Evolutionary conservation across 768 basidiomycete species (phyloP), one percentile per base, ranked within the genome.

Genomic region (Dictyophora rubrovolvata): DNA sequence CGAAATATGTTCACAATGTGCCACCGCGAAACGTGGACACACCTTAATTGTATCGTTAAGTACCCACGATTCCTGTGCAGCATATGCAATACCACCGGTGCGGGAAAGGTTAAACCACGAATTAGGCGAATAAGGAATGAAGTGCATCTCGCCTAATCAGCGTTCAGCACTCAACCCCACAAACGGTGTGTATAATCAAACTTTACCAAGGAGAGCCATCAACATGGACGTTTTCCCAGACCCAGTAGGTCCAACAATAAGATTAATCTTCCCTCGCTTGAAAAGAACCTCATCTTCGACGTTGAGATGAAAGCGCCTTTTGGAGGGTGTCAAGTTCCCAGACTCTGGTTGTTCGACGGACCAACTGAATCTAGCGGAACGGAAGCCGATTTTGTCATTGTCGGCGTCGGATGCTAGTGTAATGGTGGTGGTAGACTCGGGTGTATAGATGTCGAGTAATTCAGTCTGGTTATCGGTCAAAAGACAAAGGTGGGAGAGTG

Each of bases 61-160:
- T 1, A 91, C 83, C 89, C 89, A 94, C 4, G 86, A 83, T 66
- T 91, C 88, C 67, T 94, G 90, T 2, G 86, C 85, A 6, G 86
- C 86, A 67, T 88, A 91, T 1, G 88, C 83, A 42, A 93, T 77
- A 5, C 89, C 88, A 0, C 76, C 76, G 2, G 71, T 72, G 2
- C 87, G 74, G 22, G 89, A 89, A 6, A 92, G 77, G 61, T 80
- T 82, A 69, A 78, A 87, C 78, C 80, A 86, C 0, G 86, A 82
- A 48, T 79, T 76, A 0, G 78, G 73, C 9, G 71, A 67, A 8
- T 72, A 71, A 1, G 77, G 79, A 8, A 77, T 69, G 64, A 81
- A 83, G 66, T 86, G 83, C 82, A 88, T 81, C 69, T 87, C 85
- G 35, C 84, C 73, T 68, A 54, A 16, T 16, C 35, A 14, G n/a